Evolutionary conservation across 2,329 filamentous ascomycete genomes (phyloP).

Genomic region (Aureobasidium sp.): DNA sequence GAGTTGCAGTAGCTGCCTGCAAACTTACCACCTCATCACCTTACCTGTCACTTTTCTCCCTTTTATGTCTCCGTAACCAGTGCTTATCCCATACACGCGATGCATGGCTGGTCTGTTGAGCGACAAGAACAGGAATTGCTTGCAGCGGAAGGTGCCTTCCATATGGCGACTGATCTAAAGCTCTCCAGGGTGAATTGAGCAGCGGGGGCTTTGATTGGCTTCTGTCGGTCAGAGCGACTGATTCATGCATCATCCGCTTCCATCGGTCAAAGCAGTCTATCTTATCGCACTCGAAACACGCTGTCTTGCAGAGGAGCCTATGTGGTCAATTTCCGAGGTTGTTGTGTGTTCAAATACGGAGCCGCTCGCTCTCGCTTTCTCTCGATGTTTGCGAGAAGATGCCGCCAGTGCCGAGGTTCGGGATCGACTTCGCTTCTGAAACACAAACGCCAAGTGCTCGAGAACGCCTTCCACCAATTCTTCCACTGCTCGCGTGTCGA

Average conservation of each 20-base stretch:
- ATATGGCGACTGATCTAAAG: no score
- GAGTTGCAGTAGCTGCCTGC: neutral
- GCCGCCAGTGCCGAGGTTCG: neutral
- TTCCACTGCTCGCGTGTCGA: neutral
- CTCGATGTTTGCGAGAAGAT: neutral
- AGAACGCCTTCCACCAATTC: neutral
- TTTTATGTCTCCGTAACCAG: neutral
- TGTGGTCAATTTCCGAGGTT: neutral
- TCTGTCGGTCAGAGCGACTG: no score
- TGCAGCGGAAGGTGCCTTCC: no score
- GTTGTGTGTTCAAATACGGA: neutral
- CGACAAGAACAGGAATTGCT: no score
- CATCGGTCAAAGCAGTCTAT: neutral
- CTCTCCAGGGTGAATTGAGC: no score
- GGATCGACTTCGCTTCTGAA: no score
- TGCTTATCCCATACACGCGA: no score
- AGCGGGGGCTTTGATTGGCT: no score
- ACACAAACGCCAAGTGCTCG: neutral
- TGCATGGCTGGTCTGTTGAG: no score
- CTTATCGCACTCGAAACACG: no score
- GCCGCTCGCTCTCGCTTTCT: neutral
- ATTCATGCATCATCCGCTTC: neutral
- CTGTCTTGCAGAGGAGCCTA: neutral
- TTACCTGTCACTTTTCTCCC: neutral
- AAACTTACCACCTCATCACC: neutral